phyloP scores from a whole-genome alignment of 257 asterid genomes.

The Osmanthus fragrans region DNA sequence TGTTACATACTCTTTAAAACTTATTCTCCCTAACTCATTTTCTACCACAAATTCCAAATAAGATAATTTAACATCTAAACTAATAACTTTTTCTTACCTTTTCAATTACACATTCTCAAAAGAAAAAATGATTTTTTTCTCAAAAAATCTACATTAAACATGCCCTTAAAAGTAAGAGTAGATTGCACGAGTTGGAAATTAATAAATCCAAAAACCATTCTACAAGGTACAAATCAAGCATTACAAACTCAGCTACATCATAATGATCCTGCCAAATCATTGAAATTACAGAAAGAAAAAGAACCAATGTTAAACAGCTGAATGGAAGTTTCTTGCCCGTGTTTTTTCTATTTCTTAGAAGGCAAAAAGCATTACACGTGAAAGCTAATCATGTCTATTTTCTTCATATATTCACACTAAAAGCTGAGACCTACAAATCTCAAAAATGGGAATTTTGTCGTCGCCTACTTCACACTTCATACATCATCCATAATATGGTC shows the following conservation, averaged over 20 bases:
- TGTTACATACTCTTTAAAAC: no score
- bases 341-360: constrained; percentile 9
- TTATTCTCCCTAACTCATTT: no score
- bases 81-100: not conserved
- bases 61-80: not conserved
- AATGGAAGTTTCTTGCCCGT: not conserved
- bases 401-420: constrained; percentile 35
- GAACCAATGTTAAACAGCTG: not conserved
- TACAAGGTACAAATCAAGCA: not conserved
- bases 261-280: not conserved
- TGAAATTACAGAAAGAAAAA: not conserved
- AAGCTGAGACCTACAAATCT: constrained; percentile 1
- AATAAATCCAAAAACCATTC: not conserved
- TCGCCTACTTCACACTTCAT: constrained; percentile 26
- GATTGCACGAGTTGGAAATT: not conserved
- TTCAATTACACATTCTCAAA: not conserved
- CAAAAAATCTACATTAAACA: no score
- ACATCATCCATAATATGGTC: constrained; percentile 72
- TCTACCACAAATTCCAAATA: not conserved
- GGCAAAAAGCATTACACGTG: constrained; percentile 15
- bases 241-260: not conserved
- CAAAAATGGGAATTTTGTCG: not conserved
- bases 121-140: no score
- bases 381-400: constrained; percentile 7
- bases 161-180: not conserved